Percentiles rank a stretch among this genome's conserved stretches.
These are phyloP conservation scores for Glaciozyma antarctica DNA, from an alignment of 768 basidiomycete species.

Conservation along the genomic window DNA sequence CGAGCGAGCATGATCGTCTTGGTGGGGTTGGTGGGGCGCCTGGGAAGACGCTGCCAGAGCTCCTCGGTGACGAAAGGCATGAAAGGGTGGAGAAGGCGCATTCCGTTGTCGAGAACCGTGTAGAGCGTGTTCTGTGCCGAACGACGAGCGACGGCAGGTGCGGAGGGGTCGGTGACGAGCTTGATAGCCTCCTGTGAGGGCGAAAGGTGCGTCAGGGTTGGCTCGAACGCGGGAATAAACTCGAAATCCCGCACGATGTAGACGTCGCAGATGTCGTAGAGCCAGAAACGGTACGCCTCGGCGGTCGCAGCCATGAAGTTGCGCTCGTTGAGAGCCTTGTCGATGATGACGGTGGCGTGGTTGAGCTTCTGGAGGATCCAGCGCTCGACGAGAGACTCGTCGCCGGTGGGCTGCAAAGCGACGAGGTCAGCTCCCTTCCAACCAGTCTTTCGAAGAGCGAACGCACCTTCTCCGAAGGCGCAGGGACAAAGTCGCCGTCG, in stretches of 20 bases:
- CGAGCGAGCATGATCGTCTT: conserved; percentile 81
- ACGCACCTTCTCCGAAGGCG: not conserved
- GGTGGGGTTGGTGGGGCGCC: conserved; percentile 68
- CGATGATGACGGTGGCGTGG: conserved; percentile 64
- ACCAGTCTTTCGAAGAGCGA: not conserved
- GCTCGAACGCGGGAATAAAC: conserved; percentile 4
- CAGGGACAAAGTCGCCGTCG: conserved; percentile 47
- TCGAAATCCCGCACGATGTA: conserved; percentile 69
- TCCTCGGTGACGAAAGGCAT: conserved; percentile 99
- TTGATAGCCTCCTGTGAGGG: conserved; percentile 85
- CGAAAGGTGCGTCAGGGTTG: not conserved
- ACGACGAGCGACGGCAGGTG: conserved; percentile 49
- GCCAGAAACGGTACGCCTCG: conserved; percentile 83
- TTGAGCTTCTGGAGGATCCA: conserved; percentile 96
- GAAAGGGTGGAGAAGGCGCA: conserved; percentile 87
- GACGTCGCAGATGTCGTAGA: conserved; percentile 98
- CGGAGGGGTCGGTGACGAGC: conserved; percentile 78
- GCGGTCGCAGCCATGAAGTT: conserved; percentile 91
- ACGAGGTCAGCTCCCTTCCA: not conserved
- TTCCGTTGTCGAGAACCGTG: conserved; percentile 81
- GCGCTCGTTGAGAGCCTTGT: conserved; percentile 61
- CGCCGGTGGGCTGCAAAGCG: conserved; percentile 60
- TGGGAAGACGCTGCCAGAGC: conserved; percentile 89
- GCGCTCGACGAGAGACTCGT: conserved; percentile 81
- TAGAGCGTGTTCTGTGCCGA: conserved; percentile 95